Evolutionary conservation across 192 early-diverging fungal species (phyloP), one percentile per base, ranked within the genome.

Genomic region (Coemansia sp.): DNA sequence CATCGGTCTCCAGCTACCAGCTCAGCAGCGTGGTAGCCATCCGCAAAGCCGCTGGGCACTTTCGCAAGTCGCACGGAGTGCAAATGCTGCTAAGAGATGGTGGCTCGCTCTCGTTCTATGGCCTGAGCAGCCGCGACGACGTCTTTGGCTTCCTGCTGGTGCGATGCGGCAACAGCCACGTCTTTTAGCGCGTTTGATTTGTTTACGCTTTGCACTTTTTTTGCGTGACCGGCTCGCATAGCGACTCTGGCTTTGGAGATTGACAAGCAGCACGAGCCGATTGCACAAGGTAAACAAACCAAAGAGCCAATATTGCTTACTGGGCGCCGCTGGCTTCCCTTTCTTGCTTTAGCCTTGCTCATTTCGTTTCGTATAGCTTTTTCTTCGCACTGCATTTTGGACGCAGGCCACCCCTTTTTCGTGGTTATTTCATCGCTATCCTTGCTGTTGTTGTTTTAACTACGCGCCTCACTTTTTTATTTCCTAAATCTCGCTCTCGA

Each of bases 251-350:
- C 93, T 20, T 71, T 75, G 17, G 80, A 95, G 17, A 95, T 97
- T 93, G 89, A 94, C 77, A 35, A 5, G 2, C 32, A 7, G 32
- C 7, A 2, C 32, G 32, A 35, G 32, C 32, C 7, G 32, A 35
- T 35, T 5, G 32, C 2, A 35, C 4, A 35, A 35, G 7, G 7
- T 35, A 35, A 35, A 35, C 32, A 35, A 35, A 35, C 32, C 7
- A 7, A 84, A 84, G 15, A 93, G 91, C 32, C 95, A 97, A 58
- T 77, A 64, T 11, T 89, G 87, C 19, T 96, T n/a, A n/a, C n/a
- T n/a, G n/a, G n/a, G n/a, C n/a, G n/a, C n/a, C n/a, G 32, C 32
- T 35, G 32, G 32, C 32, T 35, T 7, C 32, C 32, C 32, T 35
- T 35, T 7, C 7, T 35, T 35, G 32, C 32, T 7, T 35, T 35